Evolutionary conservation across 495 filamentous ascomycete genomes (phyloP).

Genomic region (Aspergillus avenaceus): DNA sequence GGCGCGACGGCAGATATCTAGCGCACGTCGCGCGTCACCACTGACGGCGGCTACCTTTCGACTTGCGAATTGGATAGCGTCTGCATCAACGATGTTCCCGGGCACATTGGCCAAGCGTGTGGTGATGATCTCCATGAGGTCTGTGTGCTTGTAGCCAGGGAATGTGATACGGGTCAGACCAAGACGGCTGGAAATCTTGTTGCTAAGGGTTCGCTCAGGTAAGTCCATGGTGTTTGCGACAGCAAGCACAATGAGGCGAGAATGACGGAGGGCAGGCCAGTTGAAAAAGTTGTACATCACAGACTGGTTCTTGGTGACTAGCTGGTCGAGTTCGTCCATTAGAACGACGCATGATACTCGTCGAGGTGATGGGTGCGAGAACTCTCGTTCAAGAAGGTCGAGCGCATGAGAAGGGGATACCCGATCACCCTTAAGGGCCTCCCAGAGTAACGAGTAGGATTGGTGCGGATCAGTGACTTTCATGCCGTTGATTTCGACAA

Average conservation of each 20-base stretch:
- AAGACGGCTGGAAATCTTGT: constrained; percentile 93
- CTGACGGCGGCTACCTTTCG: constrained; percentile 95
- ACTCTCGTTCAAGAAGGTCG: constrained; percentile 85
- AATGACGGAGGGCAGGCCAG: constrained; percentile 92
- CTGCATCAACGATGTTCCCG: constrained; percentile 83
- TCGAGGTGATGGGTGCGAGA: constrained; percentile 82
- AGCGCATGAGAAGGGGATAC: constrained; percentile 91
- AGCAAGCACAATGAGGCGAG: constrained; percentile 88
- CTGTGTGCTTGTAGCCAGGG: constrained; percentile 93
- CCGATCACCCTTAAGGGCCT: constrained; percentile 88
- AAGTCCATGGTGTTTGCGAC: constrained; percentile 99
- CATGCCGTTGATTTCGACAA: constrained; percentile 99
- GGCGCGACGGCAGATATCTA: constrained; percentile 93
- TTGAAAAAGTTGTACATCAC: constrained; percentile 99
- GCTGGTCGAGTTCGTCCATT: constrained; percentile 98
- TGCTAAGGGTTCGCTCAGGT: constrained; percentile 91
- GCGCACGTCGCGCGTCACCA: constrained; percentile 85
- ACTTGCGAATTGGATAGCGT: constrained; percentile 94
- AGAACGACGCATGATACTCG: constrained; percentile 94
- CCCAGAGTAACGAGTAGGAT: constrained; percentile 92
- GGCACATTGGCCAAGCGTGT: constrained; percentile 83
- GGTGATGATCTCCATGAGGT: constrained; percentile 96
- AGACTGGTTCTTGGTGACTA: constrained; percentile 94
- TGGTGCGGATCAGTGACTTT: constrained; percentile 98
- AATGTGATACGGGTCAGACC: constrained; percentile 92